A percentile compares a stretch with the other conserved stretches of the same genome.
Conservation (phyloP, 768 basidiomycete species). For the Boletus patriciae region DNA sequence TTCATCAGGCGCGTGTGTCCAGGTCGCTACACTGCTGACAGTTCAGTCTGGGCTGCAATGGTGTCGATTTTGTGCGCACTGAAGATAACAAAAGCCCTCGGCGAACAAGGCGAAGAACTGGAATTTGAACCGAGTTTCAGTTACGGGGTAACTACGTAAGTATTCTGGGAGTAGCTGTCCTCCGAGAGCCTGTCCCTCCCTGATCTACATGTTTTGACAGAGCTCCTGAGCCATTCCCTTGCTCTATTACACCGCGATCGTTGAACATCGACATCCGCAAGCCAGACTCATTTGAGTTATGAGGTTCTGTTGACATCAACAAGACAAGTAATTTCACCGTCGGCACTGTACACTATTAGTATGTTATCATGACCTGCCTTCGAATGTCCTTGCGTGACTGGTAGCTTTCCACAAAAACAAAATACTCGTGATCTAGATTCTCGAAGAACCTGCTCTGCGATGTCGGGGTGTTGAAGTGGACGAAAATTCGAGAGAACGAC, state of each 20-base stretch:
- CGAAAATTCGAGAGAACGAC: slow-evolving; percentile 9
- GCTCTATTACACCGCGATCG: slow-evolving; percentile 8
- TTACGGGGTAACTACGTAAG: slow-evolving; percentile 14
- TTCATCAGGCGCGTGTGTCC: slow-evolving; percentile 30
- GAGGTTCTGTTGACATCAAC: neutral
- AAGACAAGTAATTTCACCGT: neutral
- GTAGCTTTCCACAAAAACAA: neutral
- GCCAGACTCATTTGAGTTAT: neutral
- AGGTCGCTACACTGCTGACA: slow-evolving; percentile 33
- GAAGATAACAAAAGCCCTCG: slow-evolving; percentile 26
- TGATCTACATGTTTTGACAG: slow-evolving; percentile 5
- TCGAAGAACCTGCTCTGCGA: slow-evolving; percentile 21
- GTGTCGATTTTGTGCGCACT: slow-evolving; percentile 27
- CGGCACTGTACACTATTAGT: neutral
- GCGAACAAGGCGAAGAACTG: slow-evolving; percentile 29
- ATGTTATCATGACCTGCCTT: neutral
- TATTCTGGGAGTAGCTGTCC: neutral
- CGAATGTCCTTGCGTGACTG: neutral
- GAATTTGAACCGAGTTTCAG: slow-evolving; percentile 14
- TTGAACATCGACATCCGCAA: slow-evolving; percentile 4
- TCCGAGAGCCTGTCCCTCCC: no score
- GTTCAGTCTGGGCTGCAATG: slow-evolving; percentile 31
- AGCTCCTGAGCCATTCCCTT: slow-evolving; percentile 12
- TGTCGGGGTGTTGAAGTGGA: slow-evolving; percentile 9
- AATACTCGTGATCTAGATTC: slow-evolving; percentile 9